Evolutionary conservation across 31 red algal species (phyloP), one percentile per base, ranked within the genome.

Genomic region (Bonnemaisonia californica): DNA sequence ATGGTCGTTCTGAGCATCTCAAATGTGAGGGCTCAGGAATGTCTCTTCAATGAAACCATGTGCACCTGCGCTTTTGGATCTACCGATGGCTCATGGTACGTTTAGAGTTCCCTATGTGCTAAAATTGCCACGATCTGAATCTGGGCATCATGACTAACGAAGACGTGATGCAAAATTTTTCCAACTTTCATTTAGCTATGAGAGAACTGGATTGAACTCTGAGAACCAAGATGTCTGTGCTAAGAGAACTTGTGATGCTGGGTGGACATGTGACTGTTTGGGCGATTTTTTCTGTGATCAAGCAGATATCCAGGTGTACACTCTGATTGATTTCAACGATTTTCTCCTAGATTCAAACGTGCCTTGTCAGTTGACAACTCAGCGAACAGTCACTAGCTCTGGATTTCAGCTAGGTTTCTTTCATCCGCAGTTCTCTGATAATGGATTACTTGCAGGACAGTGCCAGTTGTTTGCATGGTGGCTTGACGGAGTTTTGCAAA

Each of bases 381-480:
- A 87, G 54, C 40, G 73, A 40, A 87, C 83, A 24, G 70, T 87
- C 62, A 87, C 72, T 1, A 87, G 83, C 73, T 65, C 83, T 28
- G 83, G 83, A 9, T 87, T 87, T 54, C 62, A 87, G 27, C 51
- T 87, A 8, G 83, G 83, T 30, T 87, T 59, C 56, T 87, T 87
- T 40, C 83, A 87, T 87, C 83, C 83, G 12, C 83, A 87, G 57
- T 78, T 87, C 37, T 87, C 83, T 31, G 73, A 87, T 70, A 87
- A n/a, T 68, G 83, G 83, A 57, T 60, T 87, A 32, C 54, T 87
- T 45, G 83, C 58, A 42, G 69, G 75, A 57, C 45, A 78, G 41
- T 87, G 83, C 48, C 83, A 87, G 41, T 13, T 78, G 22, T 87
- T 87, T 65, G 83, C 83, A 23, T 87, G 83, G 83, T 87, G 71